Percentiles rank a stretch among this genome's conserved stretches.
Conservation (phyloP, 2,329 filamentous ascomycete genomes). For the Penicillium sp. region DNA sequence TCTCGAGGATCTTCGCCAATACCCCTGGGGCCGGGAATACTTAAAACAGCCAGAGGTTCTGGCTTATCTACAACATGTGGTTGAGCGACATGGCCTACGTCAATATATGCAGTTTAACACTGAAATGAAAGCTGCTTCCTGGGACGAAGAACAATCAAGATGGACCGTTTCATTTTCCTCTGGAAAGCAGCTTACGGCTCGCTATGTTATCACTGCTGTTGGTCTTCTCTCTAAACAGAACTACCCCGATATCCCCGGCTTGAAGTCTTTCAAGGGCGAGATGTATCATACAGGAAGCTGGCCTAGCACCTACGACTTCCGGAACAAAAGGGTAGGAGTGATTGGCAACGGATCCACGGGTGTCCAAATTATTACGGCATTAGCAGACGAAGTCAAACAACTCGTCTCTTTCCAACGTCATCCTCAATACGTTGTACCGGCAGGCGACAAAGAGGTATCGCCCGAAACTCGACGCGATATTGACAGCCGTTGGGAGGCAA, state of each 20-base stretch:
- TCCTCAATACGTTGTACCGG: constrained; percentile 36
- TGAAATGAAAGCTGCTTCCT: constrained; percentile 11
- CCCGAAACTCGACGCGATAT: constrained; percentile 15
- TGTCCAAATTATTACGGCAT: constrained; percentile 25
- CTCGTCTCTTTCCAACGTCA: constrained; percentile 34
- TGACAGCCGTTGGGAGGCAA: constrained; percentile 6
- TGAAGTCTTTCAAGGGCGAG: constrained; percentile 47
- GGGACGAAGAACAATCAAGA: constrained; percentile 4
- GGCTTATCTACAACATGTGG: constrained; percentile 26
- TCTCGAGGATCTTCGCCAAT: constrained; percentile 17
- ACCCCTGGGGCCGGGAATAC: constrained; percentile 2
- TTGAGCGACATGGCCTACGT: constrained; percentile 17
- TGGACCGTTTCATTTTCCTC: constrained; percentile 14
- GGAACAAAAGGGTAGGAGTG: constrained; percentile 45
- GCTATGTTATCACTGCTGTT: constrained; percentile 16
- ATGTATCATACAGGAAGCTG: constrained; percentile 52
- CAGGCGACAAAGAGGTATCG: constrained; percentile 24
- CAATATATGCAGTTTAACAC: constrained; percentile 20
- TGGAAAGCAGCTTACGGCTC: constrained; percentile 2
- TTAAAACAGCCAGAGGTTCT: constrained; percentile 24
- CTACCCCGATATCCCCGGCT: constrained; percentile 50
- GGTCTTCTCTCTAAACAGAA: constrained; percentile 37
- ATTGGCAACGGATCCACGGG: constrained; percentile 34
- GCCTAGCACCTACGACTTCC: constrained; percentile 43
- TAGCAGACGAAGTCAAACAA: constrained; percentile 24